Percentiles rank a stretch among this genome's conserved stretches.
Evolutionary conservation across 2,329 filamentous ascomycete species (phyloP).

Genomic region (Xylariales sp.): DNA sequence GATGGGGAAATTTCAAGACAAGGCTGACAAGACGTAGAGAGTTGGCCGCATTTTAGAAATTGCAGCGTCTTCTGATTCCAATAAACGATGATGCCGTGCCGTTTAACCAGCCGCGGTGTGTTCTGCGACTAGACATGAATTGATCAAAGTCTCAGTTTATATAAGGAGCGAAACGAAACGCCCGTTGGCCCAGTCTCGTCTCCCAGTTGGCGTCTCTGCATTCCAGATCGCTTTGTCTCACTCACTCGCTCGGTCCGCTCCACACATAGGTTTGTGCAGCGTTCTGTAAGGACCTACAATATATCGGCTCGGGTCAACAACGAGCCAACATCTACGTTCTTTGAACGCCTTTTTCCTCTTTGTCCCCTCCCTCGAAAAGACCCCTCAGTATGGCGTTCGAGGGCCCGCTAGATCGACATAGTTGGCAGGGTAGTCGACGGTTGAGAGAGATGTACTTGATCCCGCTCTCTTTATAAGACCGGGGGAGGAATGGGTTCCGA

Average conservation of each 20-base stretch:
- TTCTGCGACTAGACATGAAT: constrained; percentile 17
- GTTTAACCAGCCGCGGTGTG: background rate
- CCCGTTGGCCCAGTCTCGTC: constrained; percentile 13
- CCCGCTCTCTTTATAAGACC: constrained; percentile 45
- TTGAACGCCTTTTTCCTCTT: constrained; percentile 47
- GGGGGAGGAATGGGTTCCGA: constrained; percentile 46
- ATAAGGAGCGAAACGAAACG: constrained; percentile 24
- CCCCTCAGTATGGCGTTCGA: constrained; percentile 38
- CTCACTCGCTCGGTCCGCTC: constrained; percentile 18
- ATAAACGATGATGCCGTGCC: constrained; percentile 11
- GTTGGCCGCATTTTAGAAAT: background rate
- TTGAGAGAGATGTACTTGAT: constrained; percentile 37
- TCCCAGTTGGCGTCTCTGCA: constrained; percentile 44
- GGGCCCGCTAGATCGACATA: constrained; percentile 35
- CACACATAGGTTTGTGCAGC: constrained; percentile 34
- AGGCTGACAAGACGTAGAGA: constrained; percentile 20
- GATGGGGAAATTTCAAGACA: background rate
- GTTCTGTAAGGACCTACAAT: constrained; percentile 37
- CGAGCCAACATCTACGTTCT: constrained; percentile 42
- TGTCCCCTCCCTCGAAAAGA: constrained; percentile 29
- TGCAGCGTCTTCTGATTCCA: background rate
- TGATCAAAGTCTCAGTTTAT: constrained; percentile 35
- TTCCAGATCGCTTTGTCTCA: constrained; percentile 47
- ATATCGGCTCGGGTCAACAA: constrained; percentile 43
- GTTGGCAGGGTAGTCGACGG: constrained; percentile 27